Conservation (phyloP, 2,329 filamentous ascomycete genomes). For the Colletotrichum siamense region DNA sequence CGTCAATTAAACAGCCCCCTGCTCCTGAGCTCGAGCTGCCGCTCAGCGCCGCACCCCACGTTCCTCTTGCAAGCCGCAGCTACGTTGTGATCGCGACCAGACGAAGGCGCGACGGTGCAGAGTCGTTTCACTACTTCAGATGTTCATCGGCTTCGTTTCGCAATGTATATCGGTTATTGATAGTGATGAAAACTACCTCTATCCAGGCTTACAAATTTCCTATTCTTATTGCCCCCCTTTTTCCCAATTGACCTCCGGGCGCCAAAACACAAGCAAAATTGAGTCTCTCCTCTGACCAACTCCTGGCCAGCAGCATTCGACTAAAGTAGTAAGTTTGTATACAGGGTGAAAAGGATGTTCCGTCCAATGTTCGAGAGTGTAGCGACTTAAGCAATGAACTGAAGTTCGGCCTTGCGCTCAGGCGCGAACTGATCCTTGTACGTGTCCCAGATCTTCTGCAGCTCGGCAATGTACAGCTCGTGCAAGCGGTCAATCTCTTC, state of each 20-base stretch:
- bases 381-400: constrained; percentile 62
- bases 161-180: neutral
- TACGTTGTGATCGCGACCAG: neutral
- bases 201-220: neutral
- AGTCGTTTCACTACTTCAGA: neutral
- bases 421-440: constrained; percentile 80
- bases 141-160: neutral
- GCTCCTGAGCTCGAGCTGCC: neutral
- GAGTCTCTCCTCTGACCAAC: neutral
- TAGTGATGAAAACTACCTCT: neutral
- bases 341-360: neutral
- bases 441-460: constrained; percentile 74
- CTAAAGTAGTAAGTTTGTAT: neutral
- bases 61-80: neutral
- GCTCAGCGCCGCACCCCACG: neutral
- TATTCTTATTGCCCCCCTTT: neutral
- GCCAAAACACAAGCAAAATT: neutral
- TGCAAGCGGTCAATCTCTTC: constrained; percentile 84
- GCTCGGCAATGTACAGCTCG: constrained; percentile 75
- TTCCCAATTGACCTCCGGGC: neutral
- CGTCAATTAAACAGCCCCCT: neutral
- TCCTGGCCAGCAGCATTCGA: neutral
- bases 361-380: neutral
- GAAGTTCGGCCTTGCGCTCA: constrained; percentile 67
- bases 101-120: neutral